These are phyloP conservation scores for Fonsecaea monophora DNA, from an alignment of 2,329 filamentous ascomycete genomes.

Conservation along the genomic window DNA sequence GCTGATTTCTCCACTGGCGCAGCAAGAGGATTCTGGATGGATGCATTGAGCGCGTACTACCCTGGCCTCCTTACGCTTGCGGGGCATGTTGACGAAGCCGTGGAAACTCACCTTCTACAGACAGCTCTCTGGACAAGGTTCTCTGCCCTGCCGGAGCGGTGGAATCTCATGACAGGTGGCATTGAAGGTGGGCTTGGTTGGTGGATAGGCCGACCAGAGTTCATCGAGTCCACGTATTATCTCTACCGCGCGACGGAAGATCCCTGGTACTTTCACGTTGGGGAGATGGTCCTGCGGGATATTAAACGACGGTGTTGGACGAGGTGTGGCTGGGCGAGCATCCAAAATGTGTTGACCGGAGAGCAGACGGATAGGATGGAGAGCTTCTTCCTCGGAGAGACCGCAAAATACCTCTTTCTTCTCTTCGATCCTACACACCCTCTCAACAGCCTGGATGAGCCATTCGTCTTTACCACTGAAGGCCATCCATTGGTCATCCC, in stretches of 20 bases:
- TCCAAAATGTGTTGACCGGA: slow-evolving; percentile 81
- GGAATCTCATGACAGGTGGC: slow-evolving; percentile 82
- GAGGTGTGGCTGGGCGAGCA: slow-evolving; percentile 88
- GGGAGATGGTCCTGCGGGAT: slow-evolving; percentile 91
- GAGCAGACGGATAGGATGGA: slow-evolving; percentile 96
- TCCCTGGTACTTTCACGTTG: slow-evolving; percentile 94
- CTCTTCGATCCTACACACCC: slow-evolving; percentile 87
- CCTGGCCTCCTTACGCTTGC: slow-evolving; percentile 85
- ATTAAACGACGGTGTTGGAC: slow-evolving; percentile 89
- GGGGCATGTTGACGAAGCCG: slow-evolving; percentile 88
- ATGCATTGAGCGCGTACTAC: slow-evolving; percentile 94
- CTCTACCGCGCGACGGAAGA: slow-evolving; percentile 93
- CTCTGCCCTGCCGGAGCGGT: slow-evolving; percentile 90
- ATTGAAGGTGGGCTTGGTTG: slow-evolving; percentile 87
- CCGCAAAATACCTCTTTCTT: slow-evolving; percentile 92
- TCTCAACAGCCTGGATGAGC: slow-evolving; percentile 82
- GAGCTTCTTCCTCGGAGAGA: slow-evolving; percentile 97
- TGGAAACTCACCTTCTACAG: slow-evolving; percentile 86
- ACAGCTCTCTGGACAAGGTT: slow-evolving; percentile 95
- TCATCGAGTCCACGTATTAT: slow-evolving; percentile 96
- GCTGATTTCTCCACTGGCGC: slow-evolving; percentile 88
- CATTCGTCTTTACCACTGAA: slow-evolving; percentile 94
- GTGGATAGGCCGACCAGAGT: slow-evolving; percentile 96
- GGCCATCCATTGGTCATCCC: slow-evolving; percentile 92
- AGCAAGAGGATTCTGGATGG: slow-evolving; percentile 89